Evolutionary conservation across 164 flowering plant genomes (phyloP).

Genomic region (Dillenia turbinata): DNA sequence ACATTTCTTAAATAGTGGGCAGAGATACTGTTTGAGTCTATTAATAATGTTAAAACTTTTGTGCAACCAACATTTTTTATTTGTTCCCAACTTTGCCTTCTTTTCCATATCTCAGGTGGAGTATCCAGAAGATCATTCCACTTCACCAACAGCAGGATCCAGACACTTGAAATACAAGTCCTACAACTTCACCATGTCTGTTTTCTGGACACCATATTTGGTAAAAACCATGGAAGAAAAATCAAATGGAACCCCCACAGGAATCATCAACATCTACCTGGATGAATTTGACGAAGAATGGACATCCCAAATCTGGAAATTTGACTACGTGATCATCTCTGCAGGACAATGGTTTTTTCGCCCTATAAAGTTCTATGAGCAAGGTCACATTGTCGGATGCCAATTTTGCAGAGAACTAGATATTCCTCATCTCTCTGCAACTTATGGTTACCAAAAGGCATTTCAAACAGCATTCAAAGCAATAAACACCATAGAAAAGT

Average conservation of each 20-base stretch:
- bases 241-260: constrained; percentile 8
- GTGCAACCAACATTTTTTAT: neutral
- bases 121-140: constrained; percentile 14
- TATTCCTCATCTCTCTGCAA: constrained; percentile 34
- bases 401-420: constrained; percentile 39
- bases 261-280: constrained; percentile 30
- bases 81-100: neutral
- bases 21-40: neutral
- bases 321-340: constrained; percentile 17
- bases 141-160: constrained; percentile 8
- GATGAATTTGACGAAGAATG: constrained; percentile 36
- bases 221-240: constrained; percentile 10
- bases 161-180: constrained; percentile 33
- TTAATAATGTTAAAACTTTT: neutral
- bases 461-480: constrained; percentile 18
- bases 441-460: constrained; percentile 34
- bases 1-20: no score
- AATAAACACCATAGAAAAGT: constrained; percentile 11
- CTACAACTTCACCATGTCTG: constrained; percentile 51
- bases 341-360: constrained; percentile 25
- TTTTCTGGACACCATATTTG: constrained; percentile 55
- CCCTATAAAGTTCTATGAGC: constrained; percentile 7
- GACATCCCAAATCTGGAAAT: constrained; percentile 18
- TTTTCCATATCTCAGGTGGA: constrained; percentile 12
- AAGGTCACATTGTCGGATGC: constrained; percentile 30